These are phyloP conservation scores for Chlamydomonas sp. DNA, from an alignment of 139 green algal species.

Conservation along the genomic window DNA sequence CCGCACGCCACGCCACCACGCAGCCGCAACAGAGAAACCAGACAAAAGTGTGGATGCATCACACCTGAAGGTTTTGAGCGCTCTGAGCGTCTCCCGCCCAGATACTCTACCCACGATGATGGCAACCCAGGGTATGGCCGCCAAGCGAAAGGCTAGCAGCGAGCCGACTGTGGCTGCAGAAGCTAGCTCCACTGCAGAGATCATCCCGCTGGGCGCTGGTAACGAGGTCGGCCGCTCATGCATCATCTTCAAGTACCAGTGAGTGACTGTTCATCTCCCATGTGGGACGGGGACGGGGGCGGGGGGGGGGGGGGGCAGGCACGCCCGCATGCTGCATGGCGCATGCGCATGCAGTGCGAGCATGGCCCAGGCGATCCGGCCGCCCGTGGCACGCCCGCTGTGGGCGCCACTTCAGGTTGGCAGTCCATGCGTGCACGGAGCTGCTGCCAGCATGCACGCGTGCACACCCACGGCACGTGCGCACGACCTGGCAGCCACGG, in stretches of 20 bases:
- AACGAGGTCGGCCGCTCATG: conserved; percentile 94
- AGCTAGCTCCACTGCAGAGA: conserved; percentile 19
- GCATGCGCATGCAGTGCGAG: neutral
- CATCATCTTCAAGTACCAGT: conserved; percentile 86
- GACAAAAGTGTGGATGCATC: neutral
- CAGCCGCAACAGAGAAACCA: neutral
- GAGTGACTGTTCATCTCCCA: conserved; percentile 32
- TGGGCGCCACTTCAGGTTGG: no score
- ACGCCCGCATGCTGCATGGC: neutral
- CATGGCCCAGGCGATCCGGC: no score
- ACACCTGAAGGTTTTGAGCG: neutral
- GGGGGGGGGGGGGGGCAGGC: neutral
- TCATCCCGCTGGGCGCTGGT: conserved; percentile 87
- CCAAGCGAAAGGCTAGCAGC: neutral
- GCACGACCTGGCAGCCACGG: neutral
- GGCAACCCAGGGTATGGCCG: neutral
- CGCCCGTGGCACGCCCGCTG: no score
- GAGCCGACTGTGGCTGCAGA: neutral
- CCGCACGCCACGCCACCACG: neutral
- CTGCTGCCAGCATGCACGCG: neutral
- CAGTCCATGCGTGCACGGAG: neutral
- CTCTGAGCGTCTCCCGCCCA: neutral
- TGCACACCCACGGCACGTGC: neutral
- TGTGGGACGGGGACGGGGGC: neutral
- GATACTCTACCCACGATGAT: neutral